These are phyloP conservation scores for Fusarium annulatum DNA, from an alignment of 2,329 filamentous ascomycete species.

Conservation along the genomic window DNA sequence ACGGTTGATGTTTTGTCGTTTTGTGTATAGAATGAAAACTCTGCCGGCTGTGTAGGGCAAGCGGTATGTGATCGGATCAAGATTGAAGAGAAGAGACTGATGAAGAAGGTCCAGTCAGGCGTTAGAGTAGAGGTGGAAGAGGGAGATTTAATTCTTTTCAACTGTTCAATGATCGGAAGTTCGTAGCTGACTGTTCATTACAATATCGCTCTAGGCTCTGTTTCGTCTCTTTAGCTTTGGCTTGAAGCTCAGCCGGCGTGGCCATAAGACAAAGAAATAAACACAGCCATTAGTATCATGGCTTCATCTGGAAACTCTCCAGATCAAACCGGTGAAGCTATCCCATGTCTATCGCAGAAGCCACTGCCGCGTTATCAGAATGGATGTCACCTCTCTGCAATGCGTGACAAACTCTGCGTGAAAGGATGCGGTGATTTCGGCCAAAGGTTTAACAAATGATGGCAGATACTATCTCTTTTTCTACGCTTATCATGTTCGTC, in stretches of 20 bases:
- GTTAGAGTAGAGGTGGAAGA: no score
- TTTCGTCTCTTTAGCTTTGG: background rate
- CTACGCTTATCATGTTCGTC: background rate
- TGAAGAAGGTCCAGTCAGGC: no score
- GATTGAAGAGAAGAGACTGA: no score
- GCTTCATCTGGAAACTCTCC: background rate
- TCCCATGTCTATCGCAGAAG: background rate
- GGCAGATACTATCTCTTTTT: background rate
- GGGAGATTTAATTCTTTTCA: no score
- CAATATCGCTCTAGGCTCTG: background rate
- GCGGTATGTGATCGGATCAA: no score
- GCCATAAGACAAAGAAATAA: background rate
- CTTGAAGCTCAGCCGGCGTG: background rate
- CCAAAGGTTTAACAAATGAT: background rate
- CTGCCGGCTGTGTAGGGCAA: no score
- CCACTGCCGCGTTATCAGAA: background rate
- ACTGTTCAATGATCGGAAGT: no score
- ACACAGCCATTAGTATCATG: background rate
- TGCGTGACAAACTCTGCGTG: background rate
- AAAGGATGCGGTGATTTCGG: background rate
- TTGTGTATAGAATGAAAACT: no score
- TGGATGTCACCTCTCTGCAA: background rate
- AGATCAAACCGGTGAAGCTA: background rate
- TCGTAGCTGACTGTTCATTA: background rate
- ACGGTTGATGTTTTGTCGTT: no score